Conservation (phyloP, 805 yeast species). For the Metschnikowia matae region DNA sequence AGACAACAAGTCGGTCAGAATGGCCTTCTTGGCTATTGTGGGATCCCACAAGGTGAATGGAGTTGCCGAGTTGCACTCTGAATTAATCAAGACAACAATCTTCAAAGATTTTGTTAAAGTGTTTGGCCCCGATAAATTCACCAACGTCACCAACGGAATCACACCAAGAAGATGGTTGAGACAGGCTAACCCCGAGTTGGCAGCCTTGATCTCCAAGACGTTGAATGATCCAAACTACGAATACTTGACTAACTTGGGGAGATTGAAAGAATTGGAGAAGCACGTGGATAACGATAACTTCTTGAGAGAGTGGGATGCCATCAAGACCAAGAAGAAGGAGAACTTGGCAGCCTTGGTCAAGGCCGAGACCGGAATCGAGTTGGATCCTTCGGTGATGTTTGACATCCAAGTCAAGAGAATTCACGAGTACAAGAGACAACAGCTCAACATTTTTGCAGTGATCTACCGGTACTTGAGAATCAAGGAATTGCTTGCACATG, state of each 20-base stretch:
- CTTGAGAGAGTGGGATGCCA: conserved; percentile 63
- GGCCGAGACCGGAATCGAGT: conserved; percentile 55
- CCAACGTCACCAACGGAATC: conserved; percentile 90
- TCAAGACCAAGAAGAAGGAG: conserved; percentile 66
- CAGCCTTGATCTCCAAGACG: conserved; percentile 67
- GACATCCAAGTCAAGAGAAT: conserved; percentile 93
- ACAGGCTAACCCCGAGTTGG: conserved; percentile 84
- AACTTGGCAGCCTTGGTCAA: conserved; percentile 66
- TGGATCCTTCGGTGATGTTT: conserved; percentile 72
- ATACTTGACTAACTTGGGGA: conserved; percentile 63
- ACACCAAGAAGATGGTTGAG: conserved; percentile 96
- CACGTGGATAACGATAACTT: conserved; percentile 67
- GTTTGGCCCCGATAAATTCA: conserved; percentile 78
- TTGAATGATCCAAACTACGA: conserved; percentile 62
- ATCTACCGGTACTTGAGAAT: conserved; percentile 77
- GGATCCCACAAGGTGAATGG: conserved; percentile 95
- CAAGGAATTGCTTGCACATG: conserved; percentile 59
- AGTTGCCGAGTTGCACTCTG: conserved; percentile 93
- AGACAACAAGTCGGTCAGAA: conserved; percentile 75
- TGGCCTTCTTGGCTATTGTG: conserved; percentile 88
- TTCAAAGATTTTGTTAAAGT: conserved; percentile 85
- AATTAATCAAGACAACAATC: conserved; percentile 81
- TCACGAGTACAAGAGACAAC: conserved; percentile 95
- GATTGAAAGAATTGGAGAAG: conserved; percentile 62
- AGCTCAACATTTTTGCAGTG: conserved; percentile 84